These are phyloP conservation scores for Apiotrichum montevideense DNA, from an alignment of 1,284 basidiomycete species.

Conservation along the genomic window DNA sequence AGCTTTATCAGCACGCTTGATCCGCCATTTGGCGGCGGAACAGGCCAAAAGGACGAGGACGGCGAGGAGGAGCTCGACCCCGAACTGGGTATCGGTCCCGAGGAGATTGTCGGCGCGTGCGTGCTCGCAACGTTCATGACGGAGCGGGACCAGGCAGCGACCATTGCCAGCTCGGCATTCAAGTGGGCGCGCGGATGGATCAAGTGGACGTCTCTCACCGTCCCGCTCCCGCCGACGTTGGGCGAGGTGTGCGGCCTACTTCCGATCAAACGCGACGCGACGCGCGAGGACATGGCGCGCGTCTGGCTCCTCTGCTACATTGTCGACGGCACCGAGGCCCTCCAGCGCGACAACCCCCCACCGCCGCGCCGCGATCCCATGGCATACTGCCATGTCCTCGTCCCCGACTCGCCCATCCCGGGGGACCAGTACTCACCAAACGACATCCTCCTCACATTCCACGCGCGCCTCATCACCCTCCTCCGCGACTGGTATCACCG, in stretches of 20 bases:
- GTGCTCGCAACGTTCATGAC: slow-evolving; percentile 35
- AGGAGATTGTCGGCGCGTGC: slow-evolving; percentile 42
- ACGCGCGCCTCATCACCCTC: slow-evolving; percentile 32
- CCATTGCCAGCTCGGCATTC: slow-evolving; percentile 35
- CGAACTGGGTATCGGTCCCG: slow-evolving; percentile 43
- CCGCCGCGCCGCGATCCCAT: slow-evolving; percentile 20
- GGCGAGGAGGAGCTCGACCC: slow-evolving; percentile 29
- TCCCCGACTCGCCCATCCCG: slow-evolving; percentile 13
- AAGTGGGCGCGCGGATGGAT: slow-evolving; percentile 43
- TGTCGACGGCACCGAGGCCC: slow-evolving; percentile 30
- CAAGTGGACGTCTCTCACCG: slow-evolving; percentile 21
- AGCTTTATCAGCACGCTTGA: slow-evolving; percentile 19
- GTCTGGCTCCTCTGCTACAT: slow-evolving; percentile 42
- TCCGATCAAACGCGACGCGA: slow-evolving; percentile 31
- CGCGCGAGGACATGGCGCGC: slow-evolving; percentile 31
- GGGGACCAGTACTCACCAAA: slow-evolving; percentile 13
- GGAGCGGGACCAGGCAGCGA: slow-evolving; percentile 25
- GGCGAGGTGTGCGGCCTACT: slow-evolving; percentile 31
- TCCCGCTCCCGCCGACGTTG: slow-evolving; percentile 21
- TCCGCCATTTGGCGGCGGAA: slow-evolving; percentile 11
- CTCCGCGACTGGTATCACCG: slow-evolving; percentile 28
- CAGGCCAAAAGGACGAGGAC: slow-evolving; percentile 17
- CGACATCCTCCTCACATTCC: slow-evolving; percentile 35
- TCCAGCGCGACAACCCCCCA: slow-evolving; percentile 18
- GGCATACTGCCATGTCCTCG: slow-evolving; percentile 23